Evolutionary conservation across 495 filamentous ascomycete species (phyloP), one percentile per base, ranked within the genome.

Genomic region (Penicillium salamii): DNA sequence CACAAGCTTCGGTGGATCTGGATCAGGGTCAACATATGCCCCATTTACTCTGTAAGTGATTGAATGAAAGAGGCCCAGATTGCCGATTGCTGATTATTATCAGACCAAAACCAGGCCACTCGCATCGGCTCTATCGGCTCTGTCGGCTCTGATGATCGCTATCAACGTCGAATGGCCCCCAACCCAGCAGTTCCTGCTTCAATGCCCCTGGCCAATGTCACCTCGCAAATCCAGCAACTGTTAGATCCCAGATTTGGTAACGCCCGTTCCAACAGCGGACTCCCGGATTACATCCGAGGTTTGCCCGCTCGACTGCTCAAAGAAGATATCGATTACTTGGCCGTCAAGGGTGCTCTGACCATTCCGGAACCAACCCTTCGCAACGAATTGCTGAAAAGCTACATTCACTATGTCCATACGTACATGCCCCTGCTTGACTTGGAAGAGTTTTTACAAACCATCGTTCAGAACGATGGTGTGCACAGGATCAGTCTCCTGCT

Each of bases 391-490:
- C 67, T 95, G 4, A 81, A 82, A 50, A 79, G 80, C 17, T 92
- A 90, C 59, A 75, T 91, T 43, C 85, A 92, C 61, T 93, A 84
- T 65, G 89, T 93, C 6, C 85, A 95, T 59, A 88, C 89, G 5
- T 92, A 87, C 65, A 92, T 93, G 88, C 90, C 90, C n/a, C 71
- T 92, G 20, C 58, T 95, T 40, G 88, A 95, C 52, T 66, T 90
- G 50, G 79, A 85, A 50, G 80, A 89, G 33, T 90, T 92, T 61
- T 61, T 93, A 20, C 66, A 74, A 52, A 81, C 79, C 35, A 78
- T 91, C 46, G 79, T 82, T 31, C 70, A 76, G 46, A 78, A 78
- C 39, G 84, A 89, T 61, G 86, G 85, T 17, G 72, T 75, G 18
- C 74, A 79, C 45, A 87, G 84, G 24, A 82, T 88, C 56, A 92